Evolutionary conservation across 345 rosid genomes (phyloP).

Genomic region (Populus deltoides): DNA sequence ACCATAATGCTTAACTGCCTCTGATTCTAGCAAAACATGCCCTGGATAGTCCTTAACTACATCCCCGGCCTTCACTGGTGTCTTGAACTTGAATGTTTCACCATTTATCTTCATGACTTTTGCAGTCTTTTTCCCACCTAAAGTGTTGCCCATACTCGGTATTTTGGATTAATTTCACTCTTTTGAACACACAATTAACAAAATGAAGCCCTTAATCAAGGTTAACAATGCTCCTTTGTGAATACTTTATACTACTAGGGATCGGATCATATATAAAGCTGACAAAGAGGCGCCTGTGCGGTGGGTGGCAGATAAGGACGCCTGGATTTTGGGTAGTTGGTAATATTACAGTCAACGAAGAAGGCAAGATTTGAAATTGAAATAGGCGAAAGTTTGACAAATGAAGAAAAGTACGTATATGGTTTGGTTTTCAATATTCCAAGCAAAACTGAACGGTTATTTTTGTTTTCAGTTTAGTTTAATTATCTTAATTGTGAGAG

Average conservation of each 20-base stretch:
- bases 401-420: not conserved
- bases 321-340: not conserved
- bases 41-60: slow-evolving; percentile 67
- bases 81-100: slow-evolving; percentile 70
- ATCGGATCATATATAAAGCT: not conserved
- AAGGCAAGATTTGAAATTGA: slow-evolving; percentile 28
- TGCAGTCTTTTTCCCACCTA: slow-evolving; percentile 52
- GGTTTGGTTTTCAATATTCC: slow-evolving; percentile 23
- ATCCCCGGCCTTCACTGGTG: slow-evolving; percentile 78
- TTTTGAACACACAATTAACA: not conserved
- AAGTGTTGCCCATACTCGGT: slow-evolving; percentile 62
- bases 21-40: slow-evolving; percentile 70
- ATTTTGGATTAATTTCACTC: not conserved
- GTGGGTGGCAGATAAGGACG: slow-evolving; percentile 19
- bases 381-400: slow-evolving; percentile 32
- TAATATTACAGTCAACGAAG: slow-evolving; percentile 41
- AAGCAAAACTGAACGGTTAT: not conserved
- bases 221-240: not conserved
- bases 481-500: not conserved
- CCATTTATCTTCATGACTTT: slow-evolving; percentile 89
- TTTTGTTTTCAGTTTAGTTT: not conserved
- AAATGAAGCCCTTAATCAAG: not conserved
- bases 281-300: not conserved
- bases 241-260: not conserved
- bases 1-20: slow-evolving; percentile 70